A percentile compares a stretch with the other conserved stretches of the same genome.
Evolutionary conservation across 2,329 filamentous ascomycete species (phyloP).

Genomic region (Pyricularia sp.): DNA sequence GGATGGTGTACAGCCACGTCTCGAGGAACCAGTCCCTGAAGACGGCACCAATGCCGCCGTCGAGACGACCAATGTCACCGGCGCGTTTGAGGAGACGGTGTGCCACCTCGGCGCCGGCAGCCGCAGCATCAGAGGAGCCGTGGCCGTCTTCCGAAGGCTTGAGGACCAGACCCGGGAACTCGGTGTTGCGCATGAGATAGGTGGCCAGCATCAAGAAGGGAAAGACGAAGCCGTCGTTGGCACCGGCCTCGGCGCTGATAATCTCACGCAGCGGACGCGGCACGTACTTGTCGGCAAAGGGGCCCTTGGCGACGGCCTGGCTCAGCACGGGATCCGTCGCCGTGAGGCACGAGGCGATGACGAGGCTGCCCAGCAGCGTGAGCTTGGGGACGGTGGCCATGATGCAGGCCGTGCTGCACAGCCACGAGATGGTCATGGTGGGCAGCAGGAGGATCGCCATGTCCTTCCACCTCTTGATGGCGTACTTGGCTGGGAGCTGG

Average conservation of each 20-base stretch:
- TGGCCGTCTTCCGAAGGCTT: conserved; percentile 24
- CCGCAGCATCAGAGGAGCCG: background rate
- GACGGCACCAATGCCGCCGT: conserved; percentile 55
- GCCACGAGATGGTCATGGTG: conserved; percentile 81
- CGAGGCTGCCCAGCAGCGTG: conserved; percentile 70
- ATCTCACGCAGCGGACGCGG: conserved; percentile 73
- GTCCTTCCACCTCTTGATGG: conserved; percentile 69
- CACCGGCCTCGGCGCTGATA: conserved; percentile 73
- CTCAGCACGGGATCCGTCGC: conserved; percentile 84
- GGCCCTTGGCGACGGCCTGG: conserved; percentile 86
- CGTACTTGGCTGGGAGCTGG: conserved; percentile 76
- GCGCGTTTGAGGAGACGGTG: conserved; percentile 11
- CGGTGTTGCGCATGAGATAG: conserved; percentile 71
- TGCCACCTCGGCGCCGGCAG: background rate
- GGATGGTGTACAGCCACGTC: conserved; percentile 74
- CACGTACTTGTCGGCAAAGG: conserved; percentile 85
- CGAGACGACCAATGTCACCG: conserved; percentile 36
- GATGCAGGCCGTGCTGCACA: conserved; percentile 67
- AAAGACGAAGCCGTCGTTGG: conserved; percentile 83
- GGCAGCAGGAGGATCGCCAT: conserved; percentile 69
- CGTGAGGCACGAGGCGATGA: conserved; percentile 78
- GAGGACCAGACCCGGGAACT: conserved; percentile 46
- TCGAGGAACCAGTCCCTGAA: conserved; percentile 78
- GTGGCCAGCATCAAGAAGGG: conserved; percentile 80
- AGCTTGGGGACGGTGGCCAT: conserved; percentile 68